A percentile compares a stretch with the other conserved stretches of the same genome.
Evolutionary conservation across 2,329 filamentous ascomycete species (phyloP).

Genomic region (Fusarium sp.): DNA sequence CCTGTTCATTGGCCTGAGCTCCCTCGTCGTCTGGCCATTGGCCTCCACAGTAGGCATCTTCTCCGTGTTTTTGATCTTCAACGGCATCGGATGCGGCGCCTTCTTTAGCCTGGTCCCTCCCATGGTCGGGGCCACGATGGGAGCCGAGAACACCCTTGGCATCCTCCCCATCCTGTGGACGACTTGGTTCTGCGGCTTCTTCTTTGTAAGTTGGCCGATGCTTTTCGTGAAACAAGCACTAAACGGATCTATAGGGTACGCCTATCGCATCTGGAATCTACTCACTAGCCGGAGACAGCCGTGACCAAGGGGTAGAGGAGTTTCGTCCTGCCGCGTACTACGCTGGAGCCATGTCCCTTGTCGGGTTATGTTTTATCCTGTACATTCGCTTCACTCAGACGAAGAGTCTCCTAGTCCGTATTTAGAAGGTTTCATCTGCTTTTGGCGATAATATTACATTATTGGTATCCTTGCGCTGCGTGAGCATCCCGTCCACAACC

Average conservation of each 20-base stretch:
- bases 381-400: slow-evolving; percentile 23
- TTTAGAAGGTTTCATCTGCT: neutral
- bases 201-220: slow-evolving; percentile 38
- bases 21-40: slow-evolving; percentile 44
- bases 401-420: neutral
- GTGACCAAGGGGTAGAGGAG: neutral
- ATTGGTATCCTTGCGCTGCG: neutral
- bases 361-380: slow-evolving; percentile 26
- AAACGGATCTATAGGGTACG: slow-evolving; percentile 19
- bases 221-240: neutral
- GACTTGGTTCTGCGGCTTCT: slow-evolving; percentile 47
- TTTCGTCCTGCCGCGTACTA: slow-evolving; percentile 37
- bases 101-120: slow-evolving; percentile 49
- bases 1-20: slow-evolving; percentile 43
- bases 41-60: slow-evolving; percentile 42
- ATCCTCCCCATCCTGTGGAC: slow-evolving; percentile 47
- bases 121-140: slow-evolving; percentile 43
- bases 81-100: slow-evolving; percentile 46
- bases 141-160: slow-evolving; percentile 36
- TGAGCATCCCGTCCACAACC: neutral
- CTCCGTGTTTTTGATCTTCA: slow-evolving; percentile 38
- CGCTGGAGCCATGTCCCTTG: slow-evolving; percentile 28
- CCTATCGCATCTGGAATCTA: slow-evolving; percentile 41
- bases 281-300: slow-evolving; percentile 4
- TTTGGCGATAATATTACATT: neutral